These are phyloP conservation scores for Beauveria asiatica DNA, from an alignment of 2,329 filamentous ascomycete species.

Conservation along the genomic window DNA sequence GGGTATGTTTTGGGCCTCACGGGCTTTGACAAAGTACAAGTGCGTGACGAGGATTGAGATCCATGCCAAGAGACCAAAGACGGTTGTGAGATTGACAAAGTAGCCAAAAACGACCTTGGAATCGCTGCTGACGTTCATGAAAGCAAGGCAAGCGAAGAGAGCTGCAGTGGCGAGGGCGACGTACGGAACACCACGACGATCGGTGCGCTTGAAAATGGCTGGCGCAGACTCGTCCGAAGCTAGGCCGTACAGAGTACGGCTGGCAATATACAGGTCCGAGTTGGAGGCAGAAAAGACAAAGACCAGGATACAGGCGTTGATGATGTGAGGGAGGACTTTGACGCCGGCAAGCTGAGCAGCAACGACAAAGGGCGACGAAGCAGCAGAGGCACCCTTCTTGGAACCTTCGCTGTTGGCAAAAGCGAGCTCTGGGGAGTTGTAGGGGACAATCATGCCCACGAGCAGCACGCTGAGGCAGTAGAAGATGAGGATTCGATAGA, in stretches of 20 bases:
- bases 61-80: slow-evolving; percentile 59
- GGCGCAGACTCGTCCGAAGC: slow-evolving; percentile 65
- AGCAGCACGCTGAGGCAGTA: slow-evolving; percentile 67
- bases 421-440: slow-evolving; percentile 51
- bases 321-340: slow-evolving; percentile 51
- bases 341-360: slow-evolving; percentile 60
- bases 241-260: slow-evolving; percentile 64
- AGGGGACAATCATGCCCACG: slow-evolving; percentile 69
- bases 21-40: slow-evolving; percentile 56
- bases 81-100: slow-evolving; percentile 60
- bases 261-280: slow-evolving; percentile 69
- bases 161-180: slow-evolving; percentile 55
- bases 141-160: slow-evolving; percentile 57
- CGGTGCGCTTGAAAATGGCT: slow-evolving; percentile 60
- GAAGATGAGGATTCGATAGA: slow-evolving; percentile 75
- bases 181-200: slow-evolving; percentile 62
- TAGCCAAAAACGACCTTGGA: slow-evolving; percentile 51
- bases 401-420: slow-evolving; percentile 41
- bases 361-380: slow-evolving; percentile 66
- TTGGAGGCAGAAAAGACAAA: slow-evolving; percentile 74
- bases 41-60: slow-evolving; percentile 60
- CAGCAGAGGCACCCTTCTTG: slow-evolving; percentile 35
- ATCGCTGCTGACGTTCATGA: slow-evolving; percentile 54
- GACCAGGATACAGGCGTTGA: slow-evolving; percentile 66
- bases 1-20: slow-evolving; percentile 50